Base-by-base conservation (phyloP, 179 eudicot species). In the Beta macrorhiza region DNA sequence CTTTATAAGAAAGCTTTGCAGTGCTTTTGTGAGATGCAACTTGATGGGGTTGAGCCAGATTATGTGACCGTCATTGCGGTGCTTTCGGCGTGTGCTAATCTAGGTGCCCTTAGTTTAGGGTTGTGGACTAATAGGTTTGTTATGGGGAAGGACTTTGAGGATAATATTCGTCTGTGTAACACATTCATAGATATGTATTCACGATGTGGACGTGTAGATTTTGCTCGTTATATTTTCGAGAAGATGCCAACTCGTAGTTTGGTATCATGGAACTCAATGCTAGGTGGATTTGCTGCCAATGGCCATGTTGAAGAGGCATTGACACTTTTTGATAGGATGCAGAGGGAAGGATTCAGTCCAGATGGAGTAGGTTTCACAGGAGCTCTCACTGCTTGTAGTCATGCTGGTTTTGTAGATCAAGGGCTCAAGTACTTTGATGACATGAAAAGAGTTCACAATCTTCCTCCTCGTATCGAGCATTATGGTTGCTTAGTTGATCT, bases 401-500 rank as follows among this genome's bases (percentile, higher is more conserved):
- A 93, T 49, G 90, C 89, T 14, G 97, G 93, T 51, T 86, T 93
- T 42, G 92, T 93, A 16, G 87, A 88, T n/a, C 85, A 85, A 77
- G 97, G 97, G 56, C 78, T 89, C 52, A 71, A 85, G 29, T 83
- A 87, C 56, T 89, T 90, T 44, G 78, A 86, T 14, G 77, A 71
- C n/a, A 91, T 93, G 95, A 83, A 75, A 76, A 80, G 80, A 59
- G 82, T 81, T 62, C 75, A 89, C 82, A 86, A 80, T 8, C 71
- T 91, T 61, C 78, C 82, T 29, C 92, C 95, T 17, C 81, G 90
- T 55, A 91, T 91, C 17, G 95, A 90, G 79, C 93, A 93, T 82
- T 93, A 93, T 56, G 95, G 95, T 9, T 93, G 97, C 81, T 55
- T 93, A 58, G 93, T 90, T 1, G 97, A 93, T 84, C 86, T 93